Conservation (phyloP, 768 basidiomycete species). For the Collybiopsis luxurians region DNA sequence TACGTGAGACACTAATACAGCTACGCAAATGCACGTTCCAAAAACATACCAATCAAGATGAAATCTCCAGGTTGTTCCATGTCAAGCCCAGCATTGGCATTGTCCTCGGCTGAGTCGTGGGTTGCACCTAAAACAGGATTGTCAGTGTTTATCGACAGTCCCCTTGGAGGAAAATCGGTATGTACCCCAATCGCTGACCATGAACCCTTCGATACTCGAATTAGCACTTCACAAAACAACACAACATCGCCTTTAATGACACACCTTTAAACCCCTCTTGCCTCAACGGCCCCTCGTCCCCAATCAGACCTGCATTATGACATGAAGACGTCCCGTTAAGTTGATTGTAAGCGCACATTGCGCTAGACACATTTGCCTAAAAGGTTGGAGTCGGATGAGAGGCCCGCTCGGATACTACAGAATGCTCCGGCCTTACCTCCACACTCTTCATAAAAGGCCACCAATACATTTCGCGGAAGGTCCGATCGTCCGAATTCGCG, state of each 20-base stretch:
- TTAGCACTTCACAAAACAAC: not conserved
- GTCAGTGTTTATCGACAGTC: too few relatives aligned
- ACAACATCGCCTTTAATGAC: not conserved
- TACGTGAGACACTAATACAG: not conserved
- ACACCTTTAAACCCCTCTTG: conserved; percentile 42
- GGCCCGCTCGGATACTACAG: too few relatives aligned
- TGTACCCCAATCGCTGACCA: conserved; percentile 59
- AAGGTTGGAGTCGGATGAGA: too few relatives aligned
- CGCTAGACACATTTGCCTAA: conserved; percentile 47
- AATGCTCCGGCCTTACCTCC: conserved; percentile 29
- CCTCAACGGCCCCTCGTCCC: conserved; percentile 35
- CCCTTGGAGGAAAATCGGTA: too few relatives aligned
- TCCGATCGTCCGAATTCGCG: conserved; percentile 55
- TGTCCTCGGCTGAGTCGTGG: conserved; percentile 41
- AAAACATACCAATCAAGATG: conserved; percentile 42
- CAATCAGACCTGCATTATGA: conserved; percentile 52
- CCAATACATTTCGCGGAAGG: conserved; percentile 50
- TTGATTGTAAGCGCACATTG: conserved; percentile 55
- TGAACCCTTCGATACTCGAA: too few relatives aligned
- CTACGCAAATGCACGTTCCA: too few relatives aligned
- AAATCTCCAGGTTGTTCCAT: conserved; percentile 51
- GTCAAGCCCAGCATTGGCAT: conserved; percentile 47
- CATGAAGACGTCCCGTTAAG: conserved; percentile 64
- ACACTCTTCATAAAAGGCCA: conserved; percentile 50
- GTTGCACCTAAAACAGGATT: too few relatives aligned